Evolutionary conservation across 768 basidiomycete genomes (phyloP).

Genomic region (Tricholoma bakamatsutake): DNA sequence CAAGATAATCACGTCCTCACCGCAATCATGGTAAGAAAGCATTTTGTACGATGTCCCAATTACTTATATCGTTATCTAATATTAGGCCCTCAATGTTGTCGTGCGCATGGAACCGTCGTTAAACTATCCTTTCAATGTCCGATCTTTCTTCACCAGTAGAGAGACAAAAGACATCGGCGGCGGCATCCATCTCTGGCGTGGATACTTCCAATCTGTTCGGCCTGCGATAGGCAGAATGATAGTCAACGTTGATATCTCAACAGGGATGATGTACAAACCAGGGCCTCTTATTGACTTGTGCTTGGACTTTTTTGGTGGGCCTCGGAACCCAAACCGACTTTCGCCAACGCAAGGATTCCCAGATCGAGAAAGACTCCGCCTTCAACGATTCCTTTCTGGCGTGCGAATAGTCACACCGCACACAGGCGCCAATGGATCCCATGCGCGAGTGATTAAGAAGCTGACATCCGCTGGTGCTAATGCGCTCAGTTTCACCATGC

Average conservation of each 20-base stretch:
- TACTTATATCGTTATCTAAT: neutral
- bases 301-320: conserved; percentile 45
- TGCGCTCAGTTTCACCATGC: conserved; percentile 39
- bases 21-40: conserved; percentile 48
- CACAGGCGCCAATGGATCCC: conserved; percentile 2
- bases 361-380: conserved; percentile 42
- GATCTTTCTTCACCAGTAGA: conserved; percentile 64
- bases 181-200: conserved; percentile 71
- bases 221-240: conserved; percentile 59
- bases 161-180: conserved; percentile 49
- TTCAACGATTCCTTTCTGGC: conserved; percentile 32
- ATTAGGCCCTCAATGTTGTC: conserved; percentile 71
- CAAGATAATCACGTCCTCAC: conserved; percentile 59
- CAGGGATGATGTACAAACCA: conserved; percentile 67
- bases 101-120: conserved; percentile 70
- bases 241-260: conserved; percentile 74
- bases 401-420: conserved; percentile 24
- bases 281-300: conserved; percentile 57
- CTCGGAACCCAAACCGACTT: conserved; percentile 22
- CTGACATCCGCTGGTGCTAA: conserved; percentile 47
- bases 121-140: conserved; percentile 63
- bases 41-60: neutral
- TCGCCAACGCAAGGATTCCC: conserved; percentile 36
- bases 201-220: conserved; percentile 76
- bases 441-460: conserved; percentile 46